Conservation (phyloP, 2,329 filamentous ascomycete species). For the Keithomyces neogunnii region DNA sequence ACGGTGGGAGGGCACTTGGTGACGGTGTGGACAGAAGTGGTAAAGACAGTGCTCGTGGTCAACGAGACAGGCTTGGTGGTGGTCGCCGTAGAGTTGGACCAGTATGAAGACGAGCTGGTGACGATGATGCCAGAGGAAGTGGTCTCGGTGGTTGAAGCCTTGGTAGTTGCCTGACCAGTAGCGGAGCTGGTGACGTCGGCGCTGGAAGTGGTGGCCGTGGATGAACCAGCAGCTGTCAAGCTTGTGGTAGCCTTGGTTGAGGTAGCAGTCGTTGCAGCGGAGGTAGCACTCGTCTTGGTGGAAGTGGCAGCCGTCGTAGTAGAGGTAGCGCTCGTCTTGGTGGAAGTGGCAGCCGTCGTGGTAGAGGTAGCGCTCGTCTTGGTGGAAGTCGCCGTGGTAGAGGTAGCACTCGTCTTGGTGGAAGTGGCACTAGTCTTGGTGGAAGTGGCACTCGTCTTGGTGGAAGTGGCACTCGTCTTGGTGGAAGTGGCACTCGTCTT, state of each 20-base stretch:
- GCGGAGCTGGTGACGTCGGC: background rate
- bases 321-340: background rate
- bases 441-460: background rate
- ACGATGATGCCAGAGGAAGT: background rate
- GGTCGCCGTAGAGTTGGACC: slow-evolving; percentile 10
- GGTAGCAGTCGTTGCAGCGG: background rate
- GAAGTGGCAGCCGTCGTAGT: background rate
- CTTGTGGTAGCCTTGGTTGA: background rate
- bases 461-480: background rate
- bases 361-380: slow-evolving; percentile 1
- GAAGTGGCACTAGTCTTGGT: slow-evolving; percentile 9
- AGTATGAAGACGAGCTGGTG: background rate
- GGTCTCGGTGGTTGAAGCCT: background rate
- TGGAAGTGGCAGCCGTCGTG: background rate
- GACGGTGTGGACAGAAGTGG: slow-evolving; percentile 44
- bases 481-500: slow-evolving; percentile 4
- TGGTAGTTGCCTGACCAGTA: background rate
- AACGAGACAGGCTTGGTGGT: slow-evolving; percentile 9
- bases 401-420: background rate
- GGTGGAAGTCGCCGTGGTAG: background rate
- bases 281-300: background rate
- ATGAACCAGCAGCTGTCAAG: too few relatives aligned
- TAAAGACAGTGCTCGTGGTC: slow-evolving; percentile 36
- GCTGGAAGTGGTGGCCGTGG: background rate
- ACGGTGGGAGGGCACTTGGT: slow-evolving; percentile 44